phyloP scores from a whole-genome alignment of 73 alveolate genomes.

The Blepharisma stoltei region DNA sequence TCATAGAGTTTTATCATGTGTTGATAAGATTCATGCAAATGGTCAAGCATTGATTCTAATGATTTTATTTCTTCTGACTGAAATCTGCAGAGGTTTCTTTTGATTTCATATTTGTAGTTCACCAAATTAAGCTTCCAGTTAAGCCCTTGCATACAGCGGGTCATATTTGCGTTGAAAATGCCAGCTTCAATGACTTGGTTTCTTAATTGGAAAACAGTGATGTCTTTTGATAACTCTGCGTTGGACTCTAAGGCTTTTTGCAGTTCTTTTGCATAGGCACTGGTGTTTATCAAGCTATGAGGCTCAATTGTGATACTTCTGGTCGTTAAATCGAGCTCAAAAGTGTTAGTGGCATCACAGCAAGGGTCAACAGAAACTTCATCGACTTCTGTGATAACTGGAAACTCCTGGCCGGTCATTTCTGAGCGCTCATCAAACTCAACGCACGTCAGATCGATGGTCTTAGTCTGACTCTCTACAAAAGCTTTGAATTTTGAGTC shows the following conservation, averaged over 20 bases:
- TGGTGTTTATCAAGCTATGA: too few relatives aligned
- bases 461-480: neutral
- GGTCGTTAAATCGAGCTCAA: too few relatives aligned
- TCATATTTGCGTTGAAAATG: neutral
- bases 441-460: neutral
- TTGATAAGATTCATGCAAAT: constrained; percentile 7
- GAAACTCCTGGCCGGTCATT: too few relatives aligned
- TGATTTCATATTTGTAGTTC: neutral
- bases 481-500: constrained; percentile 13
- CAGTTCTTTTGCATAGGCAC: neutral
- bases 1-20: too few relatives aligned
- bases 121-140: neutral
- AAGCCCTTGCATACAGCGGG: neutral
- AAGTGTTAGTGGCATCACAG: too few relatives aligned
- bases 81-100: neutral
- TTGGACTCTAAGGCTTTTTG: constrained; percentile 4
- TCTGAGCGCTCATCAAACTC: neutral
- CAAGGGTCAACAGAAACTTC: too few relatives aligned
- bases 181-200: constrained; percentile 7
- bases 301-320: too few relatives aligned
- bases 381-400: too few relatives aligned
- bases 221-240: neutral
- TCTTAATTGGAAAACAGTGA: neutral
- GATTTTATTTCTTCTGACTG: constrained; percentile 14
- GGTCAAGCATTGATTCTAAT: neutral